These are phyloP conservation scores for Boletus reticuloceps DNA, from an alignment of 768 basidiomycete genomes.

Conservation along the genomic window DNA sequence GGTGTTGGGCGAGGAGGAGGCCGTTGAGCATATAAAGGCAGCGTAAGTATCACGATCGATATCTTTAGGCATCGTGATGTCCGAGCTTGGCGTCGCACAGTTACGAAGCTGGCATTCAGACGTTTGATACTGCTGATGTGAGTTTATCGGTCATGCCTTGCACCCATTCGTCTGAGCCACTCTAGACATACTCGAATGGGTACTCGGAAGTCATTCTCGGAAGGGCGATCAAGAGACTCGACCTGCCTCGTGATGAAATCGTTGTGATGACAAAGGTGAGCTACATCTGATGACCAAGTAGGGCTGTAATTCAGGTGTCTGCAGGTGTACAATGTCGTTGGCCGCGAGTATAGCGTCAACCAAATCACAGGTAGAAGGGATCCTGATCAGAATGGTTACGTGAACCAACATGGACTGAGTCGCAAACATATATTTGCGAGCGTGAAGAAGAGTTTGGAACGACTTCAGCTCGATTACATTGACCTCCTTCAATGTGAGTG, in stretches of 20 bases:
- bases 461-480: constrained; percentile 51
- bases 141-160: constrained; percentile 1
- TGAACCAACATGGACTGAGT: constrained; percentile 46
- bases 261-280: constrained; percentile 75
- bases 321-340: constrained; percentile 43
- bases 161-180: neutral
- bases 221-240: constrained; percentile 63
- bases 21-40: constrained; percentile 44
- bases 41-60: constrained; percentile 34
- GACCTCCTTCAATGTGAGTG: constrained; percentile 52
- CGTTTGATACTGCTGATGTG: constrained; percentile 35
- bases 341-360: constrained; percentile 12
- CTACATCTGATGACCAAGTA: neutral
- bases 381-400: constrained; percentile 41
- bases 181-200: constrained; percentile 63
- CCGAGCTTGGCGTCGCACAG: constrained; percentile 13
- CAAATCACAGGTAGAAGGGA: constrained; percentile 17
- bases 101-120: constrained; percentile 36
- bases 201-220: constrained; percentile 65
- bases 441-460: constrained; percentile 41
- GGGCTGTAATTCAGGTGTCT: neutral
- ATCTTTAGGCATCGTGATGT: neutral
- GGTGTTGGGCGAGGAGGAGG: constrained; percentile 48
- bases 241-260: constrained; percentile 70
- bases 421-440: constrained; percentile 62